Base-by-base conservation (phyloP, 2,329 filamentous ascomycete genomes). In the Claviceps sp. region DNA sequence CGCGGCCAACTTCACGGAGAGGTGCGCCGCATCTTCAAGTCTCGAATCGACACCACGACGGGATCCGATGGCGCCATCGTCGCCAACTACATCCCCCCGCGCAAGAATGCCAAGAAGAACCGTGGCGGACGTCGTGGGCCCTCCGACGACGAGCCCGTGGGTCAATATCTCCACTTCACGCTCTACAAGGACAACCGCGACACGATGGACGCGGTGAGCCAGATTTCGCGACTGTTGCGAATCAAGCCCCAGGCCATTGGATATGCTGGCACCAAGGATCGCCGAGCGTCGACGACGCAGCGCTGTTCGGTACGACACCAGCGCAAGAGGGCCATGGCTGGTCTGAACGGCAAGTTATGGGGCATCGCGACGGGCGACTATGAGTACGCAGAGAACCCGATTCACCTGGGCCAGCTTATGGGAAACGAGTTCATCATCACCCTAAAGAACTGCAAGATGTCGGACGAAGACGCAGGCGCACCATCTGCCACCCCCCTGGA, bases 111-210 rank as follows among this genome's bases (percentile, higher is more conserved):
- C 56, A 66, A 62, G 54, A 59, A 58, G 52, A 56, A 54, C 50
- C 53, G 62, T 43, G 60, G 57, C 3, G 58, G 57, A 2, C 59
- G 62, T 24, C 60, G 61, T 10, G 57, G 57, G 19, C 59, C 59
- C 14, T 37, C 48, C 11, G 61, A 64, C 3, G 63, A 67, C 54
- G 65, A 68, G 55, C 65, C 65, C 53, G 55, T 66, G 76, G 88
- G 86, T 17, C 84, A 89, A 48, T 93, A 88, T 65, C 72, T 95
- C 14, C 89, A 95, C 66, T 95, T 95, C 65, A 91, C 87, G 0
- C 74, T 96, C 50, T 94, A 91, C 78, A 96, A 96, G 70, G 90
- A 95, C 70, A 96, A 96, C 70, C 90, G 91, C 64, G 90, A 96
- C 64, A 96, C 90, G 1, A 94, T 95, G 87, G 90, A 96, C 60